Base-by-base conservation (phyloP, 257 asterid species). In the Rauvolfia tetraphylla region DNA sequence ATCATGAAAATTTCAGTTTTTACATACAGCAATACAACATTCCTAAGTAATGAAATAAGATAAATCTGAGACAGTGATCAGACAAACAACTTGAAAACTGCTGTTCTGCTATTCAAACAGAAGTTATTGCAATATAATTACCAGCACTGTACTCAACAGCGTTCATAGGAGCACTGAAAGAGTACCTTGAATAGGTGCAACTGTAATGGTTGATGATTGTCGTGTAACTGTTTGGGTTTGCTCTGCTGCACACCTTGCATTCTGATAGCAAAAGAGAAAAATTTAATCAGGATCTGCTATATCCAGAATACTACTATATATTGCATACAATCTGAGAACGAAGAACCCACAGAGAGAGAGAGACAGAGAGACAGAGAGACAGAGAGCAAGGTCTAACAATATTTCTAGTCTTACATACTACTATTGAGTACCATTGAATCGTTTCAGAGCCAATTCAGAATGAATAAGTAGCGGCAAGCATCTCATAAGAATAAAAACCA, bases 141-240 rank as follows among this genome's bases (percentile, higher is more conserved):
- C 0, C 29, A 31, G 15, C 68, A 61, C 29, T 8, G 8, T 44
- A 39, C 27, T 42, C 39, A 29, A 38, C 2, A 29, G 58, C 44
- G 2, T 14, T 49, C 15, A 49, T 49, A 73, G 97, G 97, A 18
- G 97, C 97, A 80, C 90, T 88, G 17, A 17, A 17, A 33, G 3
- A 27, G 44, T 81, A 91, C 98, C 97, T 88, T 89, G 95, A 66
- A 81, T 79, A 74, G 97, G 98, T 17, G 97, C 97, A 79, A 93
- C 92, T 48, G 97, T 91, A 76, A 93, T 90, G 69, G 97, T 93
- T 29, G 98, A 93, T 44, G 97, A 89, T 80, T 91, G 85, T 29
- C 97, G 91, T 7, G 97, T 91, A 58, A 93, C 90, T 49, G 97
- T 93, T 79, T 93, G 96, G 23, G 98, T 93, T 77, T 92, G 97